phyloP scores from a whole-genome alignment of 2,329 filamentous ascomycete species.

The Conoideocrella luteorostrata region DNA sequence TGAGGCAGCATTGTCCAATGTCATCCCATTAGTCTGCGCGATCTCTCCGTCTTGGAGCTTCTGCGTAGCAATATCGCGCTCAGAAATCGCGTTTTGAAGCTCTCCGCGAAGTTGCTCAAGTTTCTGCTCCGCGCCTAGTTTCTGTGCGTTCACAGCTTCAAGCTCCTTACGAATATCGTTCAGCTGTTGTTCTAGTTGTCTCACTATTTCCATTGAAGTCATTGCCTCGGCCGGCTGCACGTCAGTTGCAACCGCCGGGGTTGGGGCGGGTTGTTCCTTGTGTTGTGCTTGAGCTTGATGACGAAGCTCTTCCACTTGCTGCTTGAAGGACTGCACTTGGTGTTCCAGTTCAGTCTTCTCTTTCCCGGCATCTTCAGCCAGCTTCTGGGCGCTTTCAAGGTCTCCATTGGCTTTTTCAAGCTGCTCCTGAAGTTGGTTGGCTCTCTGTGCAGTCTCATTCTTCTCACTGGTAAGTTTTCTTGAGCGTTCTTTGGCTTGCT shows the following conservation, averaged over 20 bases:
- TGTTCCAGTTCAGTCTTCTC: constrained; percentile 33
- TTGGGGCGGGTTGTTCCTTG: constrained; percentile 20
- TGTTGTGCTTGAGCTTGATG: constrained; percentile 23
- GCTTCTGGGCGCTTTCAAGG: constrained; percentile 42
- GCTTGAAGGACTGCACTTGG: constrained; percentile 37
- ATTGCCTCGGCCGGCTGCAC: constrained; percentile 27
- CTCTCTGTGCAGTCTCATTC: constrained; percentile 44
- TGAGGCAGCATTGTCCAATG: neutral
- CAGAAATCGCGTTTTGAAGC: constrained; percentile 53
- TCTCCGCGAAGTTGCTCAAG: constrained; percentile 49
- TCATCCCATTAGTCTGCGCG: constrained; percentile 8
- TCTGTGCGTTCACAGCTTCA: constrained; percentile 59
- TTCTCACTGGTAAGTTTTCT: constrained; percentile 48
- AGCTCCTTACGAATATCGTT: constrained; percentile 52
- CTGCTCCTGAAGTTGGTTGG: constrained; percentile 44
- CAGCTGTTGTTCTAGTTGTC: constrained; percentile 44
- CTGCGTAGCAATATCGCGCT: constrained; percentile 55
- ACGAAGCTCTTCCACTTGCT: constrained; percentile 32
- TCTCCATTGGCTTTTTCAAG: constrained; percentile 46
- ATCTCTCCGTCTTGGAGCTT: constrained; percentile 27
- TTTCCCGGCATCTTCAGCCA: constrained; percentile 23
- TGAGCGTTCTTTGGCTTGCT: constrained; percentile 58
- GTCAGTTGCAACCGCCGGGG: neutral
- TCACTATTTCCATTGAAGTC: constrained; percentile 39
- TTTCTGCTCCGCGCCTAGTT: constrained; percentile 60